Conservation (phyloP, 768 basidiomycete species). For the Collybia sordida region DNA sequence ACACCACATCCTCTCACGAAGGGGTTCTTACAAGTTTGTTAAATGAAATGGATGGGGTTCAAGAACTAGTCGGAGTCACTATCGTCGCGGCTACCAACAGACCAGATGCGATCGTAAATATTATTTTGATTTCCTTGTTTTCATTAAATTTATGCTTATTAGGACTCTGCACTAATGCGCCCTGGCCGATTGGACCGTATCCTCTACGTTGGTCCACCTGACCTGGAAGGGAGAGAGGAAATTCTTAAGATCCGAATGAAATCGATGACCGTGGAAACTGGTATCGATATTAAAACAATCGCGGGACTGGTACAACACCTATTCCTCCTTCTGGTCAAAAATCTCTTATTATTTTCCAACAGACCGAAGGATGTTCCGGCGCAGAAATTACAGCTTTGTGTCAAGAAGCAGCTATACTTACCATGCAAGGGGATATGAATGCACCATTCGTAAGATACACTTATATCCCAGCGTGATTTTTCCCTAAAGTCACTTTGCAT, state of each 20-base stretch:
- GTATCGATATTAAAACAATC: conserved; percentile 64
- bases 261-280: conserved; percentile 79
- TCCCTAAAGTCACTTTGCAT: neutral
- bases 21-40: conserved; percentile 91
- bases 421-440: conserved; percentile 87
- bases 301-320: conserved; percentile 60
- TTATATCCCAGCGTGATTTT: neutral
- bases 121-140: neutral
- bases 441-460: conserved; percentile 62
- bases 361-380: conserved; percentile 96
- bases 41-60: conserved; percentile 99
- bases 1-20: conserved; percentile 62
- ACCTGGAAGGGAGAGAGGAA: conserved; percentile 74
- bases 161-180: conserved; percentile 95
- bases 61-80: conserved; percentile 93
- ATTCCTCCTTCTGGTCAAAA: neutral
- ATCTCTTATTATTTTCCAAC: neutral
- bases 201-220: conserved; percentile 92
- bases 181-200: conserved; percentile 94
- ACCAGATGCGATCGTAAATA: conserved; percentile 76
- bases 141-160: conserved; percentile 3
- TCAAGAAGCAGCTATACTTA: conserved; percentile 91
- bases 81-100: conserved; percentile 95
- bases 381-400: conserved; percentile 91
- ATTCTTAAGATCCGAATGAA: conserved; percentile 78